A percentile compares a stretch with the other conserved stretches of the same genome.
These are phyloP conservation scores for Synchytrium microbalum DNA, from an alignment of 371 early-diverging fungal species.

Conservation along the genomic window DNA sequence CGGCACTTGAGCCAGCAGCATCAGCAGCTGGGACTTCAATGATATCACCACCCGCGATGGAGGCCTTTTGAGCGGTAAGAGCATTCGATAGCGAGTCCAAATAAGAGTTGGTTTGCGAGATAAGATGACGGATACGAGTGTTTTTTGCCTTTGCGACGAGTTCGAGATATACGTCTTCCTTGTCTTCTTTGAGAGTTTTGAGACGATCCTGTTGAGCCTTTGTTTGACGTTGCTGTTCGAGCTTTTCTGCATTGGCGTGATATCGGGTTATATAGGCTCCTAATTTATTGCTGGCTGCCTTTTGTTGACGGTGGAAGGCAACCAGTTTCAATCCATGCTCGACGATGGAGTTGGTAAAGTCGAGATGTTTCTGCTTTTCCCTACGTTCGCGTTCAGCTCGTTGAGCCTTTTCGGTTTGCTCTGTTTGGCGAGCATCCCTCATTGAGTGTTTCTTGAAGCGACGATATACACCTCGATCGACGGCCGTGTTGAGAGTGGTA, in stretches of 20 bases:
- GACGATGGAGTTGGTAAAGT: conserved; percentile 63
- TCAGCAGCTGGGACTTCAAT: conserved; percentile 44
- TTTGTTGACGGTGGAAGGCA: conserved; percentile 61
- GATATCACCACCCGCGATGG: conserved; percentile 17
- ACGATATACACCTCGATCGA: conserved; percentile 70
- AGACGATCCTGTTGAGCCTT: conserved; percentile 85
- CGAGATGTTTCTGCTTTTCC: conserved; percentile 72
- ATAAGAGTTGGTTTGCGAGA: conserved; percentile 82
- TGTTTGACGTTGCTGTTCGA: conserved; percentile 78
- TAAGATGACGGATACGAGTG: conserved; percentile 79
- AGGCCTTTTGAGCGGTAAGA: conserved; percentile 59
- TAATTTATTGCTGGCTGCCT: conserved; percentile 51
- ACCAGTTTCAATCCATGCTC: conserved; percentile 68
- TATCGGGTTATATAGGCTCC: conserved; percentile 68
- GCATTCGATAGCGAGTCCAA: conserved; percentile 69
- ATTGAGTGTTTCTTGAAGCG: conserved; percentile 83
- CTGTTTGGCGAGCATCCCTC: conserved; percentile 84
- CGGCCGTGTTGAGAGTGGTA: conserved; percentile 69
- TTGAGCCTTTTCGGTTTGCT: conserved; percentile 82
- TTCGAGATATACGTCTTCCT: conserved; percentile 91
- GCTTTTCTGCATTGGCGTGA: conserved; percentile 76
- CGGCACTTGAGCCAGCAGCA: conserved; percentile 22
- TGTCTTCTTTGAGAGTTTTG: conserved; percentile 82
- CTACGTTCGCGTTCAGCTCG: conserved; percentile 77
- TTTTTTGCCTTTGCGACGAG: conserved; percentile 90